phyloP scores from a whole-genome alignment of 169 alveolate genomes.

The Perkinsus chesapeaki region DNA sequence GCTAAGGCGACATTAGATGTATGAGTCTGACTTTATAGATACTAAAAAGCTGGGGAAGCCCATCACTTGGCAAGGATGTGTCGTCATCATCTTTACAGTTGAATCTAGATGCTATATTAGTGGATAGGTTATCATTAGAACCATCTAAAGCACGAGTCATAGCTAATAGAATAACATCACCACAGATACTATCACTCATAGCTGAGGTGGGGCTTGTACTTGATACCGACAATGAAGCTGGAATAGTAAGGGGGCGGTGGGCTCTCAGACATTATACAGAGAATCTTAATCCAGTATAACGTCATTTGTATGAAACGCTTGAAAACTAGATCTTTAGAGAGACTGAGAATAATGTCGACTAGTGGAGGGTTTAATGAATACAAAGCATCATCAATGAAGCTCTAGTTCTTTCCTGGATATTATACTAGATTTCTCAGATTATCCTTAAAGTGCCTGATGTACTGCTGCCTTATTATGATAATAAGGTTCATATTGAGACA shows the following conservation, averaged over 20 bases:
- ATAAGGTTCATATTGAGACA: background rate
- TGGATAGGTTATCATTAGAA: background rate
- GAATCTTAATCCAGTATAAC: too few relatives aligned
- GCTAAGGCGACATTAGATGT: background rate
- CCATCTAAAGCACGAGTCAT: background rate
- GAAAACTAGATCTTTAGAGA: too few relatives aligned
- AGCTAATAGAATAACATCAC: background rate
- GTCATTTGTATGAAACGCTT: too few relatives aligned
- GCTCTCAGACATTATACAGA: too few relatives aligned
- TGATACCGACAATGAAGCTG: background rate
- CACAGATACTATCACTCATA: background rate
- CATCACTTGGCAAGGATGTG: background rate
- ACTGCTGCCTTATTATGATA: background rate
- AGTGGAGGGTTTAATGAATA: too few relatives aligned
- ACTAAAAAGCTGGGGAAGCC: background rate
- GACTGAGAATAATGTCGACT: too few relatives aligned
- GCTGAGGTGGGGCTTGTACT: background rate
- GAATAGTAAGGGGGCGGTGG: background rate
- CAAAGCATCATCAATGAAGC: too few relatives aligned
- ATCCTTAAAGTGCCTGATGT: background rate
- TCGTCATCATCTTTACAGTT: background rate
- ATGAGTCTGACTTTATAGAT: background rate
- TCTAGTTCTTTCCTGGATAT: too few relatives aligned
- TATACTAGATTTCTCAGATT: background rate
- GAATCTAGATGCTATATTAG: background rate